Conservation (phyloP, 345 rosid species). For the Gossypium arboreum region DNA sequence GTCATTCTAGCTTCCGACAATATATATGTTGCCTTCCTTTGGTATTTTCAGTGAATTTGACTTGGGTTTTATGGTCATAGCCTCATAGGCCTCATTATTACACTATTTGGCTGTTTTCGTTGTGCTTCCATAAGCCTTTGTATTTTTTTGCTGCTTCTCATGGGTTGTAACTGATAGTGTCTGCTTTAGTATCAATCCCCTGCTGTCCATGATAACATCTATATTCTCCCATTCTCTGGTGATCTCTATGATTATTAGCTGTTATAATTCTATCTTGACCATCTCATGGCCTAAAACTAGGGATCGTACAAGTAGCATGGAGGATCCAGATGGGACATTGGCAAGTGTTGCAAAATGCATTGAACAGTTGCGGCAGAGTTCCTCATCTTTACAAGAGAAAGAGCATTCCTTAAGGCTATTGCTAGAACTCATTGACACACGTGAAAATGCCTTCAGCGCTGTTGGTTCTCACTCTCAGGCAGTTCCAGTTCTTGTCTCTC, state of each 20-base stretch:
- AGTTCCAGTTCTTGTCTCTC: slow-evolving; percentile 99
- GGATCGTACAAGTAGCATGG: slow-evolving; percentile 92
- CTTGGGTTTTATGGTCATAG: not conserved
- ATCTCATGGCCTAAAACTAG: slow-evolving; percentile 40
- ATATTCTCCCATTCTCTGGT: not conserved
- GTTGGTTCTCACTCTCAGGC: slow-evolving; percentile 99
- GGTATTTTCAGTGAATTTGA: not conserved
- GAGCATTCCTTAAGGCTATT: slow-evolving; percentile 81
- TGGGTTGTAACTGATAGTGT: not conserved
- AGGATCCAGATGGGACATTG: slow-evolving; percentile 98
- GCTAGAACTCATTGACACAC: slow-evolving; percentile 87
- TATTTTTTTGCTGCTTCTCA: slow-evolving; percentile 3
- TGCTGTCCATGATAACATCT: not conserved
- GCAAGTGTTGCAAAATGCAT: slow-evolving; percentile 99
- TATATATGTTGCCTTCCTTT: not conserved
- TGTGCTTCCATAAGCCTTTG: not conserved
- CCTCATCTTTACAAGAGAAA: slow-evolving; percentile 87
- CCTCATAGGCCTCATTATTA: not conserved
- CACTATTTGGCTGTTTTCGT: not conserved
- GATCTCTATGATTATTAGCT: not conserved
- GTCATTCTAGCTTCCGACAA: slow-evolving; percentile 1
- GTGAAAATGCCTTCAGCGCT: slow-evolving; percentile 96
- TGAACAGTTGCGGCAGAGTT: slow-evolving; percentile 87
- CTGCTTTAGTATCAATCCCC: not conserved
- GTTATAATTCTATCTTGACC: slow-evolving; percentile 8